Evolutionary conservation across 1,284 basidiomycete genomes (phyloP).

Genomic region (Tetrapyrgos nigripes): DNA sequence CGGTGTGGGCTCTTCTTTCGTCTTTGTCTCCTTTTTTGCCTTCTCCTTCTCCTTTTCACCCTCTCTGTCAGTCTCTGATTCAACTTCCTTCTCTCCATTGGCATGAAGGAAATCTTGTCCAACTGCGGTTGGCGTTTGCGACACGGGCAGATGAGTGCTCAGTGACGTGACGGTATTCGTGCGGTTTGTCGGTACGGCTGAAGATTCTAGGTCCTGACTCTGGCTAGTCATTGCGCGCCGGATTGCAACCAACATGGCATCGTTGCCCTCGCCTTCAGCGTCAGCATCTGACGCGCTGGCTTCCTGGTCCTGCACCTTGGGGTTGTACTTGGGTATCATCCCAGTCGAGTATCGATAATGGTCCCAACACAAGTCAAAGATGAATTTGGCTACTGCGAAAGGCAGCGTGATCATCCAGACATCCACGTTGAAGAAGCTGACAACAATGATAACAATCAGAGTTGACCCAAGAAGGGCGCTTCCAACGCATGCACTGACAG

Average conservation of each 20-base stretch:
- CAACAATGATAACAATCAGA: constrained; percentile 56
- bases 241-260: constrained; percentile 28
- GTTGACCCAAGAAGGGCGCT: constrained; percentile 54
- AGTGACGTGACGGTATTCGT: constrained; percentile 10
- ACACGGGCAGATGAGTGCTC: background rate
- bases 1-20: background rate
- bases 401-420: constrained; percentile 91
- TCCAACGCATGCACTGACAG: constrained; percentile 57
- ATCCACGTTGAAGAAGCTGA: constrained; percentile 65
- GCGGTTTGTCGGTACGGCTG: background rate
- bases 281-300: constrained; percentile 22
- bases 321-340: constrained; percentile 23
- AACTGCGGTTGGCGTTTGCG: background rate
- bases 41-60: background rate
- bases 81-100: background rate
- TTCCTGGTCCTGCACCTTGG: constrained; percentile 5
- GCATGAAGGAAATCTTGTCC: background rate
- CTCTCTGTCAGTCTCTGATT: background rate
- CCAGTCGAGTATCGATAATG: constrained; percentile 49
- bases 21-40: background rate
- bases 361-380: constrained; percentile 70
- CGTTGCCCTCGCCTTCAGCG: constrained; percentile 18
- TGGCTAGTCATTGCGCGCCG: constrained; percentile 30
- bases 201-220: constrained; percentile 19
- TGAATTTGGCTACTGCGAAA: constrained; percentile 77